These are phyloP conservation scores for Agaricus subrufescens DNA, from an alignment of 768 basidiomycete species.

Conservation along the genomic window DNA sequence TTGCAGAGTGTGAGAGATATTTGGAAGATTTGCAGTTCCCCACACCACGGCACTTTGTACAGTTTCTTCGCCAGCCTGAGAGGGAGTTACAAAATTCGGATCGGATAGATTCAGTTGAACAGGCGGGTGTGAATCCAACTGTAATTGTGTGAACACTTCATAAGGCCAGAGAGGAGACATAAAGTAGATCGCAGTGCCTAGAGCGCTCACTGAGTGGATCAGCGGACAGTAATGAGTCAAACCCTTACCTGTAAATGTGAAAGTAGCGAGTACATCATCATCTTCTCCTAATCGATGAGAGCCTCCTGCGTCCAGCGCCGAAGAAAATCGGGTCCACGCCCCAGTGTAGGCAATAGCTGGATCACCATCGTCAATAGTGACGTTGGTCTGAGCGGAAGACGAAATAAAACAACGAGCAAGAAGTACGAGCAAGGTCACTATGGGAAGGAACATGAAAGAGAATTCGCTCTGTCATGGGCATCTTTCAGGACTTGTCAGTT, in stretches of 20 bases:
- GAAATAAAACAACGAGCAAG: neutral
- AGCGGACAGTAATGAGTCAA: too few species aligned
- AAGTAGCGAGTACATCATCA: neutral
- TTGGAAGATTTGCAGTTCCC: slow-evolving; percentile 25
- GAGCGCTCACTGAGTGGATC: neutral
- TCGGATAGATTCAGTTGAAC: slow-evolving; percentile 28
- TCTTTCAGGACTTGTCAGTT: too few species aligned
- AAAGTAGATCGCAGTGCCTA: slow-evolving; percentile 34
- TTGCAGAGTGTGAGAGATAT: slow-evolving; percentile 31
- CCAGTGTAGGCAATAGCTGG: slow-evolving; percentile 2
- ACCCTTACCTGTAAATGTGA: slow-evolving; percentile 10
- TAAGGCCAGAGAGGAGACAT: slow-evolving; percentile 36
- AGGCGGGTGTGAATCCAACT: slow-evolving; percentile 28
- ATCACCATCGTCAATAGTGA: slow-evolving; percentile 10
- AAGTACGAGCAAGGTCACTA: neutral
- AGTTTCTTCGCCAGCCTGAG: slow-evolving; percentile 32
- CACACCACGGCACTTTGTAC: slow-evolving; percentile 32
- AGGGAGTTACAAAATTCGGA: slow-evolving; percentile 13
- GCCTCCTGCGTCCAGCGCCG: neutral
- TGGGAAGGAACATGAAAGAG: too few species aligned
- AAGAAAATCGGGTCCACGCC: neutral
- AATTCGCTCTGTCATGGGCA: too few species aligned
- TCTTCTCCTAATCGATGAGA: neutral
- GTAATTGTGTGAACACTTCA: slow-evolving; percentile 32
- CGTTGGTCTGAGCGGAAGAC: slow-evolving; percentile 4